These are phyloP conservation scores for Mycena albidolilacea DNA, from an alignment of 768 basidiomycete genomes.

Conservation along the genomic window DNA sequence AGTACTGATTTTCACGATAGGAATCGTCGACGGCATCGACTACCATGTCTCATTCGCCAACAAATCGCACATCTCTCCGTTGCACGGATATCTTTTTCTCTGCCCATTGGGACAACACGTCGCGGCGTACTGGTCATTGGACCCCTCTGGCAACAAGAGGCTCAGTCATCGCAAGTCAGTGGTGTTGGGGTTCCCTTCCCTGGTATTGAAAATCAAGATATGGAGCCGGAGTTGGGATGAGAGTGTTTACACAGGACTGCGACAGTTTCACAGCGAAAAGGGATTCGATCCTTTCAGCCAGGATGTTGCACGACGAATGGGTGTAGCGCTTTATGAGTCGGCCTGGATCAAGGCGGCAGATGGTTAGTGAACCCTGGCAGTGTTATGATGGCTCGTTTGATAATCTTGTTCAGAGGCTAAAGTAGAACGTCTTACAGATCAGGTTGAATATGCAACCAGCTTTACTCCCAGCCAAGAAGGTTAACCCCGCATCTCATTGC, in stretches of 20 bases:
- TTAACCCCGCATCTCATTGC: too few species aligned
- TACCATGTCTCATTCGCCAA: slow-evolving; percentile 6
- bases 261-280: slow-evolving; percentile 17
- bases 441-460: not conserved
- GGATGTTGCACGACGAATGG: slow-evolving; percentile 17
- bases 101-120: not conserved
- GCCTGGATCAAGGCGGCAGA: not conserved
- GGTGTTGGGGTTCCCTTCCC: slow-evolving; percentile 6
- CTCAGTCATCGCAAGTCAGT: not conserved
- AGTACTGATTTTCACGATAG: not conserved
- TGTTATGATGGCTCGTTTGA: too few species aligned
- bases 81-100: slow-evolving; percentile 19
- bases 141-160: slow-evolving; percentile 1
- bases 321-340: slow-evolving; percentile 10
- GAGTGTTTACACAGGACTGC: slow-evolving; percentile 15
- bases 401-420: not conserved
- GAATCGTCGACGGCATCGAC: slow-evolving; percentile 1
- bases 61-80: not conserved
- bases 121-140: slow-evolving; percentile 28
- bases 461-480: too few species aligned
- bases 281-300: slow-evolving; percentile 19
- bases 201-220: slow-evolving; percentile 12
- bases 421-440: not conserved
- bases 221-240: slow-evolving; percentile 12
- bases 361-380: not conserved